Evolutionary conservation across 257 asterid genomes (phyloP).

Genomic region (Solanum dulcamara): DNA sequence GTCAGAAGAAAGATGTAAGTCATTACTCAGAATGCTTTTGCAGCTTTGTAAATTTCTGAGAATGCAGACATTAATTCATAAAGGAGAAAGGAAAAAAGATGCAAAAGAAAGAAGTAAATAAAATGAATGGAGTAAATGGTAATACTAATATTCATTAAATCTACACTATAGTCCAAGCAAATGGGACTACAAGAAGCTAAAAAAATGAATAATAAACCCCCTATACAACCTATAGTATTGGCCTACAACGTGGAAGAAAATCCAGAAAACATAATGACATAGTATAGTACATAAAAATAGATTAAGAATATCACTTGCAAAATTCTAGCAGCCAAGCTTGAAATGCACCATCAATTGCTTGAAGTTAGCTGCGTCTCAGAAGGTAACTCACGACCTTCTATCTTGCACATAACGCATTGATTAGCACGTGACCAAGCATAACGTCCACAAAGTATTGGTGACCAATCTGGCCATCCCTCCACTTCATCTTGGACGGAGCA

Average conservation of each 20-base stretch:
- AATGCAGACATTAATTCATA: neutral
- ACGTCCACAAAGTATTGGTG: constrained; percentile 92
- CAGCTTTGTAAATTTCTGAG: neutral
- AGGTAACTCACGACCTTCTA: neutral
- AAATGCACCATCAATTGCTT: neutral
- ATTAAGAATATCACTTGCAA: neutral
- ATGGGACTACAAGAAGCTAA: neutral
- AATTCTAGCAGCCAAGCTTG: neutral
- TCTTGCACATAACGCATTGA: constrained; percentile 42
- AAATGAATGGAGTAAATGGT: neutral
- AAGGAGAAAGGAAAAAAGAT: neutral
- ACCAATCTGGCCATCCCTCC: constrained; percentile 87
- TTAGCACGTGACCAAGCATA: constrained; percentile 80
- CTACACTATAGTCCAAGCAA: neutral
- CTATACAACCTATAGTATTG: neutral
- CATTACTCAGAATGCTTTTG: too few species aligned
- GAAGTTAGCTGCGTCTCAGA: neutral
- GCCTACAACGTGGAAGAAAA: neutral
- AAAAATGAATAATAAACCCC: neutral
- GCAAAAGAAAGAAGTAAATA: neutral
- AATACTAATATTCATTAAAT: neutral
- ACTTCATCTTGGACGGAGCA: constrained; percentile 61
- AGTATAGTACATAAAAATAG: neutral
- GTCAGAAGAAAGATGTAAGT: too few species aligned
- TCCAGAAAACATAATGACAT: neutral